Conservation (phyloP, 2,329 filamentous ascomycete species). For the Colletotrichum nymphaeae region DNA sequence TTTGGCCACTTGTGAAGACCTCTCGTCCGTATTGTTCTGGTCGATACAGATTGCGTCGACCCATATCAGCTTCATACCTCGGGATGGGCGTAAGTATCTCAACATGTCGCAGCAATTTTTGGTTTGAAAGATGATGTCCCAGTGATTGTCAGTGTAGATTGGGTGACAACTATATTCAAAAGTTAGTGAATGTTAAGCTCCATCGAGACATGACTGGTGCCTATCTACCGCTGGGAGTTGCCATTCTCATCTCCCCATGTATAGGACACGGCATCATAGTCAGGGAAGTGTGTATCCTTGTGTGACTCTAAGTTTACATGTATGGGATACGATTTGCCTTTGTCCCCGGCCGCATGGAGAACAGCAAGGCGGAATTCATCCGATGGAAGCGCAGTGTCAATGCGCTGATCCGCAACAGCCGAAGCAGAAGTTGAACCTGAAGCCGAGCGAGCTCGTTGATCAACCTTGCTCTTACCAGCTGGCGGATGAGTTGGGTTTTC, state of each 20-base stretch:
- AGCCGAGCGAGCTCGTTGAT: too few relatives aligned
- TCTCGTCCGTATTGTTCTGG: slow-evolving; percentile 36
- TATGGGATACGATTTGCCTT: too few relatives aligned
- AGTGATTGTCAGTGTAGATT: slow-evolving; percentile 38
- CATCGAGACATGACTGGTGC: neutral
- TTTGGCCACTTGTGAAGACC: slow-evolving; percentile 37
- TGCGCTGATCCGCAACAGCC: too few relatives aligned
- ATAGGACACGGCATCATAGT: slow-evolving; percentile 3
- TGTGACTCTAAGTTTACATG: neutral
- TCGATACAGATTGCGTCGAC: slow-evolving; percentile 42
- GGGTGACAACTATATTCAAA: neutral
- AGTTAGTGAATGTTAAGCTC: neutral
- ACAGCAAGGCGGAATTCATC: too few relatives aligned
- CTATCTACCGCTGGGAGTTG: neutral
- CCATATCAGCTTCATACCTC: slow-evolving; percentile 36
- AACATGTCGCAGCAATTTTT: slow-evolving; percentile 44
- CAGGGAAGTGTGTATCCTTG: neutral
- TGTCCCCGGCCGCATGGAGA: too few relatives aligned
- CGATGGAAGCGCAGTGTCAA: too few relatives aligned
- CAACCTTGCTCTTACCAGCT: too few relatives aligned
- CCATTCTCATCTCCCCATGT: neutral
- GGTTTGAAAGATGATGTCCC: slow-evolving; percentile 43
- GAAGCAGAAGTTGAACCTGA: too few relatives aligned
- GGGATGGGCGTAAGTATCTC: slow-evolving; percentile 16
- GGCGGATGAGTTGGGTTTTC: too few relatives aligned